Percentiles rank a stretch among this genome's conserved stretches.
Evolutionary conservation across 305 asterid genomes (phyloP).

Genomic region (Solanum hybrid): DNA sequence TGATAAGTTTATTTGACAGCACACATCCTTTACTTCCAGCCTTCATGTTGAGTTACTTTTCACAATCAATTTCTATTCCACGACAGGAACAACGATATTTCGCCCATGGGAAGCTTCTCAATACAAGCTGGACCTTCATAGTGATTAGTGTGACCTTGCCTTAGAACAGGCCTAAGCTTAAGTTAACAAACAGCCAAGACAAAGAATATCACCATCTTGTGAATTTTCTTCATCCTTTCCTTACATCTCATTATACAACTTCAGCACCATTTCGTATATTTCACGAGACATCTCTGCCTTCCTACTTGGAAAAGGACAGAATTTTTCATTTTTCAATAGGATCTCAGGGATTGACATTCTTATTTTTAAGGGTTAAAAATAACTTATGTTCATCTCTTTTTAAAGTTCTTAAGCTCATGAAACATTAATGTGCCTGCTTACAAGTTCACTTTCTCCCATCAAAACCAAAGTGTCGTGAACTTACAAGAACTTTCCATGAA

Average conservation of each 20-base stretch:
- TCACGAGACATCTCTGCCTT: neutral
- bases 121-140: neutral
- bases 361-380: neutral
- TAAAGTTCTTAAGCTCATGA: neutral
- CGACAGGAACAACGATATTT: neutral
- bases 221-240: neutral
- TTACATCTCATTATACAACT: neutral
- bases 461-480: neutral
- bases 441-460: neutral
- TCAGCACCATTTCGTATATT: neutral
- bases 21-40: neutral
- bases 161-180: neutral
- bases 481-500: constrained; percentile 58
- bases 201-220: neutral
- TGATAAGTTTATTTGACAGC: neutral
- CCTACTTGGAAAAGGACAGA: neutral
- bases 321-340: neutral
- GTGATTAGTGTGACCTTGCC: neutral
- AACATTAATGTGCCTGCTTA: neutral
- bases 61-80: neutral
- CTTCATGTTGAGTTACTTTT: neutral
- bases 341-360: neutral
- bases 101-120: neutral
- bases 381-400: neutral
- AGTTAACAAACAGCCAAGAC: neutral